Evolutionary conservation across 176 grass and related monocot species (phyloP), one percentile per base, ranked within the genome.

Genomic region (Oryza glaberrima): DNA sequence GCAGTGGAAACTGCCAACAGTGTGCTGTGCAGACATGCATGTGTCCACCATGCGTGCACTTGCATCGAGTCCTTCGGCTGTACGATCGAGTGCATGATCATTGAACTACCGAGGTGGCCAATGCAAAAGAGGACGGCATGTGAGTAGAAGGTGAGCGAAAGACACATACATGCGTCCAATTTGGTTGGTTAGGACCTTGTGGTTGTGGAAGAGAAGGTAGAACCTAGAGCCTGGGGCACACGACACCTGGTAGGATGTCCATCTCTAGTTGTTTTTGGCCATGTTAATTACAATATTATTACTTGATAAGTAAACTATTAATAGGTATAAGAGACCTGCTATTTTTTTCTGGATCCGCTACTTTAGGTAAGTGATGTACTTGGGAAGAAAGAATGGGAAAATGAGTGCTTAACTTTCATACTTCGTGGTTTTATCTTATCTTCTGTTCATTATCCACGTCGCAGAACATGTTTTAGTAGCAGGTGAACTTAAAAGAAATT

Each of bases 1-100:
- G 68, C 38, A 9, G 52, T 5, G 81, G 38, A 73, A 64, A 69
- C 23, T 9, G 81, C 70, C 69, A 73, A 73, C 23, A 4, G 23
- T 28, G 23, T 22, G 6, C 49, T 20, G 80, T 22, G 22, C 47
- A 19, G 20, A 17, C 34, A 38, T 54, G 48, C 70, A 40, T 9
- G 22, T 16, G 67, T 38, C 11, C 54, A 58, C 4, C 66, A 40
- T 81, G 78, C 66, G 10, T 7, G 26, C 16, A 1, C 9, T n/a
- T 58, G 54, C 19, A 58, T 58, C 15, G 43, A 25, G 30, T 41
- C 69, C 4, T 44, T 71, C 13, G 69, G 69, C 2, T 36, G 34
- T 70, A 70, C 20, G 69, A 22, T 43, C 36, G 69, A 73, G n/a
- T 28, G 46, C 25, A 17, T 16, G 72, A 30, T 34, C 13, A 23